Evolutionary conservation across 139 green algal genomes (phyloP), one percentile per base, ranked within the genome.

Genomic region (Bryopsis sp.): DNA sequence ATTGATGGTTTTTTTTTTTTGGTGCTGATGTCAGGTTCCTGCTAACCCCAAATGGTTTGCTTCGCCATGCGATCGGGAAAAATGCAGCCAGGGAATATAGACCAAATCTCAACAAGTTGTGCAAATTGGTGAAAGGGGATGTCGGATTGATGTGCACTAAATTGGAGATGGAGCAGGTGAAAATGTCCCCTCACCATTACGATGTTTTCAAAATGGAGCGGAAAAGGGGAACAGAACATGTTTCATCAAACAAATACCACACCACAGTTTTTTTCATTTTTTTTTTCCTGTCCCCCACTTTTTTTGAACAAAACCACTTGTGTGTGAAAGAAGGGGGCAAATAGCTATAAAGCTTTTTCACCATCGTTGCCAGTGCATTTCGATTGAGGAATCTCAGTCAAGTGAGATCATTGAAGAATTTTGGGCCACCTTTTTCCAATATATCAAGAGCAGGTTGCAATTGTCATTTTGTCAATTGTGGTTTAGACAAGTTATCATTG

Each of bases 61-160:
- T 97, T 66, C 80, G 86, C 60, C 88, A 96, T 50, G 93, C 93
- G 24, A 73, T 98, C n/a, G 93, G 93, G 22, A 77, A 75, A 31
- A 74, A 63, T 11, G 77, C 81, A 32, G 82, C 84, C 1, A 86
- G 92, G 47, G 93, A 97, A 81, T 81, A 92, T 66, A 70, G 79
- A 26, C 67, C 80, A 4, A 81, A 85, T 54, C 54, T 93, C 32
- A 68, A 78, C 33, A 7, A 77, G 39, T 78, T 97, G 11, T 70
- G 68, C 3, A 70, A 82, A 22, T 72, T 72, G 15, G 57, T 97
- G 11, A 75, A 78, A n/a, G 92, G 92, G 2, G 78, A 81, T 26
- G 76, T 85, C 5, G 93, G 92, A 8, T 82, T 98, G 26, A 81
- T 97, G 59, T 96, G 96, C 83, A 98, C 92, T 2, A 87, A 81